These are phyloP conservation scores for Fermentozyma sake DNA, from an alignment of 1,139 yeast genomes.

Conservation along the genomic window DNA sequence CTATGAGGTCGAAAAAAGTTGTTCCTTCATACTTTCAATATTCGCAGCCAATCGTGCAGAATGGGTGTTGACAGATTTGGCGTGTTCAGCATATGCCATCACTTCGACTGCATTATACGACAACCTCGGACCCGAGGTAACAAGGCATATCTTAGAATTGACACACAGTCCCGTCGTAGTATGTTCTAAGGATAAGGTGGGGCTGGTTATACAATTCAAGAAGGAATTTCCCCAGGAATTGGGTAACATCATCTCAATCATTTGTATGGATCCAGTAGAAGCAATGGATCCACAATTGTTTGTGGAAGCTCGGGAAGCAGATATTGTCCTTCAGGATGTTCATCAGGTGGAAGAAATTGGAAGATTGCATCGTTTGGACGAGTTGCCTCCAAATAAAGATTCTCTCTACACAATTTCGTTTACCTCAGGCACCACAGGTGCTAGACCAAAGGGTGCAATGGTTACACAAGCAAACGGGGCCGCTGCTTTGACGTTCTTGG, in stretches of 20 bases:
- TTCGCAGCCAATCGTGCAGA: conserved; percentile 34
- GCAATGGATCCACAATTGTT: conserved; percentile 2
- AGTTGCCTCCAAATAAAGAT: conserved; percentile 24
- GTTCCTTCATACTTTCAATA: conserved; percentile 32
- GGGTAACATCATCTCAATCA: conserved; percentile 23
- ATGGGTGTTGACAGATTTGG: conserved; percentile 37
- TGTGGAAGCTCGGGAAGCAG: conserved; percentile 8
- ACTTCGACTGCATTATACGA: conserved; percentile 39
- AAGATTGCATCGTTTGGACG: conserved; percentile 6
- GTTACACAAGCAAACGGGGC: conserved; percentile 28
- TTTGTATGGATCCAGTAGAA: conserved; percentile 35
- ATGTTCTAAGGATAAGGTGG: conserved; percentile 29
- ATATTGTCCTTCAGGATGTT: conserved; percentile 12
- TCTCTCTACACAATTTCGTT: conserved; percentile 36
- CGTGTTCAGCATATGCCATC: conserved; percentile 31
- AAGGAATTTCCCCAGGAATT: conserved; percentile 19
- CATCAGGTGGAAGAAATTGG: conserved; percentile 16
- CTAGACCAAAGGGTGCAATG: conserved; percentile 38
- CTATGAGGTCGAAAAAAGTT: conserved; percentile 8
- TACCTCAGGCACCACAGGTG: conserved; percentile 42
- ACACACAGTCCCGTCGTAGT: conserved; percentile 35
- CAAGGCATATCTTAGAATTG: conserved; percentile 28
- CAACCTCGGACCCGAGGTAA: conserved; percentile 34
- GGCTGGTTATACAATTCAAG: conserved; percentile 24
- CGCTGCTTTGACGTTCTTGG: conserved; percentile 21